Conservation (phyloP, 129 eudicot genomes). For the Chrysanthemum seticuspe region DNA sequence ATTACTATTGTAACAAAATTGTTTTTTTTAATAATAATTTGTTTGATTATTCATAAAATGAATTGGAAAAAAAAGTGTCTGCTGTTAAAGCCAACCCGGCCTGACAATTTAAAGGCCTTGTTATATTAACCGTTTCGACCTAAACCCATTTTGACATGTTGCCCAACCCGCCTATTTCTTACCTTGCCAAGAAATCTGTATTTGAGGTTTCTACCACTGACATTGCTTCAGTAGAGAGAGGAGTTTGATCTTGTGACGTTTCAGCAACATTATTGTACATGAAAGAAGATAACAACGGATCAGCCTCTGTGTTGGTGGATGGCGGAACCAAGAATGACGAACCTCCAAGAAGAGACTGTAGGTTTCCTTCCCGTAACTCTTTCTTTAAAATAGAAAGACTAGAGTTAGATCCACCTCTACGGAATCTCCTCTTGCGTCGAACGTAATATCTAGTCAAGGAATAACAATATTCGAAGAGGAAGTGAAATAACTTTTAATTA, state of each 20-base stretch:
- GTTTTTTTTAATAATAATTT: background rate
- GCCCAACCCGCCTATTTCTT: constrained; percentile 9
- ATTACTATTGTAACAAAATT: background rate
- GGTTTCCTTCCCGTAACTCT: constrained; percentile 72
- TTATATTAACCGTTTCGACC: background rate
- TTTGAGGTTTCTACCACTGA: constrained; percentile 16
- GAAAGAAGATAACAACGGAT: constrained; percentile 72
- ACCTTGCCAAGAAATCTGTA: constrained; percentile 46
- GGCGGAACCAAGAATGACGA: constrained; percentile 37
- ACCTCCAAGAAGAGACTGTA: constrained; percentile 66
- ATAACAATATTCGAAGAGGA: constrained; percentile 7
- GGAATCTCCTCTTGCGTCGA: constrained; percentile 80
- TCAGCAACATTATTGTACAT: constrained; percentile 37
- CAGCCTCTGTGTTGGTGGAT: constrained; percentile 55
- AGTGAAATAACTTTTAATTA: background rate
- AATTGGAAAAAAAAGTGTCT: background rate
- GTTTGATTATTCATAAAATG: background rate
- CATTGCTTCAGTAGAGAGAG: background rate
- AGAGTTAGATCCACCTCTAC: constrained; percentile 51
- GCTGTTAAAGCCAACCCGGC: background rate
- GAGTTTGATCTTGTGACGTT: background rate
- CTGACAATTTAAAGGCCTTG: background rate
- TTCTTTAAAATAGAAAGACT: constrained; percentile 51
- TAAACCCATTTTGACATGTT: constrained; percentile 1
- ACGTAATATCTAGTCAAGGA: constrained; percentile 70